phyloP scores from a whole-genome alignment of 805 yeast genomes.

The Brettanomyces custersianus region DNA sequence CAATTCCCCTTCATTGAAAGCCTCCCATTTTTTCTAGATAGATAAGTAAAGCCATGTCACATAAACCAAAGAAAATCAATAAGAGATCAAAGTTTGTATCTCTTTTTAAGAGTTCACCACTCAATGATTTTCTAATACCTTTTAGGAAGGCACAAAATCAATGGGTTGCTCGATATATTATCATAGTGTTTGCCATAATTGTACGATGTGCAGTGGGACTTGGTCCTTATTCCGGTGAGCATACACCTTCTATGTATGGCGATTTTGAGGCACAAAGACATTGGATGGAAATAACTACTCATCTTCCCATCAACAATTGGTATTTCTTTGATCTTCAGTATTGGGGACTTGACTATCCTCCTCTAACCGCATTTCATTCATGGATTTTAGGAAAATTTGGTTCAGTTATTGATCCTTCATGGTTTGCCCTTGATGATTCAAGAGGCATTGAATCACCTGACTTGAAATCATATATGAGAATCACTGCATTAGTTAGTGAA shows the following conservation, averaged over 20 bases:
- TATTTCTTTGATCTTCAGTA: slow-evolving; percentile 81
- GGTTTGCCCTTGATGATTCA: slow-evolving; percentile 71
- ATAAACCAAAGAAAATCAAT: neutral
- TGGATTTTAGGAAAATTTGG: slow-evolving; percentile 74
- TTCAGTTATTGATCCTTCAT: slow-evolving; percentile 43
- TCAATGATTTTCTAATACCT: slow-evolving; percentile 68
- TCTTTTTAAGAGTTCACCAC: slow-evolving; percentile 43
- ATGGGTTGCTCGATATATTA: slow-evolving; percentile 81
- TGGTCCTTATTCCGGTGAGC: slow-evolving; percentile 77
- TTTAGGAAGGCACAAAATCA: slow-evolving; percentile 78
- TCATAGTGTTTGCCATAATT: slow-evolving; percentile 63
- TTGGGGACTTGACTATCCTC: slow-evolving; percentile 98
- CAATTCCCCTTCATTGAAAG: too few relatives aligned
- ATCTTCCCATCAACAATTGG: slow-evolving; percentile 71
- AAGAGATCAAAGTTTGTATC: slow-evolving; percentile 19
- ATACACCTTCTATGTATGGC: slow-evolving; percentile 74
- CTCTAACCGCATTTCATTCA: slow-evolving; percentile 90
- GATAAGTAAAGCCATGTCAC: neutral
- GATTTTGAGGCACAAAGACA: slow-evolving; percentile 98
- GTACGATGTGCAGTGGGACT: slow-evolving; percentile 79
- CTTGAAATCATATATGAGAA: slow-evolving; percentile 78
- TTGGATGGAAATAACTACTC: slow-evolving; percentile 89
- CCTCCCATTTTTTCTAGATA: too few relatives aligned
- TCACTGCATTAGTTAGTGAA: slow-evolving; percentile 72
- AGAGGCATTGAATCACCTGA: slow-evolving; percentile 65